Evolutionary conservation across 2,329 filamentous ascomycete species (phyloP), one percentile per base, ranked within the genome.

Genomic region (Tolypocladium endophyticum): DNA sequence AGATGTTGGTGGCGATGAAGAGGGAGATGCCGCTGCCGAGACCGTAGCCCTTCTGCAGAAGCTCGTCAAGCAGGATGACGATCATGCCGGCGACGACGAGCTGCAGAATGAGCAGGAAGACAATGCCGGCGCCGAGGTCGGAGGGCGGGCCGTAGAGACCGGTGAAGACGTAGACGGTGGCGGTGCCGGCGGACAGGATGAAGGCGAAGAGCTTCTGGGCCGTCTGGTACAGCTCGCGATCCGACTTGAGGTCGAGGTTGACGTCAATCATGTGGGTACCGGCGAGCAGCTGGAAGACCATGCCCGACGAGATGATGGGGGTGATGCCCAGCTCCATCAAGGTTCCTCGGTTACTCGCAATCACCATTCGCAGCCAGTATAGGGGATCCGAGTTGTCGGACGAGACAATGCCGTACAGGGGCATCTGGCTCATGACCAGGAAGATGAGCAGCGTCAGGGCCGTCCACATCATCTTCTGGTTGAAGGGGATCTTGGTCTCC

Each of bases 351-450:
- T 99, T 99, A 88, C 91, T 96, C 73, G 94, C 94, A 85, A 97
- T 87, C 87, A 99, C 97, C 93, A 99, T 97, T 78, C 94, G 89
- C 73, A 99, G 85, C 94, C 94, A 99, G 86, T 99, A 99, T 71
- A 99, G 84, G 69, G 94, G 95, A 80, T 99, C 95, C 63, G 94
- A 97, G 70, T 92, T 97, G 79, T 94, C 90, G 71, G 94, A 99
- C 60, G 94, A 99, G 73, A 99, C 95, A 77, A 99, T 99, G 79
- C 94, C 94, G 80, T 99, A 99, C 64, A 94, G 81, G 66, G 94
- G 92, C 94, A 99, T 97, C 81, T 97, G 94, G 81, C 92, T 97
- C 94, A 99, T 99, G 78, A 99, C 92, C 84, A 99, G 81, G 86
- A 99, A 99, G 81, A 97, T 95, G 76, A 99, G 82, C 70, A 99